These are phyloP conservation scores for Mycena olivaceomarginata DNA, from an alignment of 768 basidiomycete genomes.

Conservation along the genomic window DNA sequence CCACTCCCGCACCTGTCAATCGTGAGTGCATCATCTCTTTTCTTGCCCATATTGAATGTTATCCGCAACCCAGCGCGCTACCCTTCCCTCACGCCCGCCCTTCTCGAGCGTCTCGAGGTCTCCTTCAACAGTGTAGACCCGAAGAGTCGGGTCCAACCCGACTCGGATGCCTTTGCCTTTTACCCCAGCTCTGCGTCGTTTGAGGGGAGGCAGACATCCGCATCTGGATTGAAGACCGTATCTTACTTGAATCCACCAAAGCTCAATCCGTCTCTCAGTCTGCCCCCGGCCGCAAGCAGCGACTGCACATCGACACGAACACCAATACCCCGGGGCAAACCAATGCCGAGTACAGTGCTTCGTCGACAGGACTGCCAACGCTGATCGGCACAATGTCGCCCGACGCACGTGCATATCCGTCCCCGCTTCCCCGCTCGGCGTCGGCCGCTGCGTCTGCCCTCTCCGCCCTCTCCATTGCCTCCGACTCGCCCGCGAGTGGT, in stretches of 20 bases:
- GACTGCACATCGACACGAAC: constrained; percentile 27
- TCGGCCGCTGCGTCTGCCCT: not conserved
- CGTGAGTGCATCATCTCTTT: not conserved
- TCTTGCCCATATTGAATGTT: not conserved
- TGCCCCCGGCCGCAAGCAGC: not conserved
- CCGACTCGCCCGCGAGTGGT: not conserved
- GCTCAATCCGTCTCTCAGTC: not conserved
- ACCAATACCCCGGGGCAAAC: not conserved
- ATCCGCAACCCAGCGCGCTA: constrained; percentile 1
- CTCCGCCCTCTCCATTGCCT: not conserved
- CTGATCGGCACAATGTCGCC: constrained; percentile 35
- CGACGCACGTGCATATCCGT: constrained; percentile 5
- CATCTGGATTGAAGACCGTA: constrained; percentile 6
- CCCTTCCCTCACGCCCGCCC: constrained; percentile 13
- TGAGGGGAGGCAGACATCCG: not conserved
- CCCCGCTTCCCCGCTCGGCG: not conserved
- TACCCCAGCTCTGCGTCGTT: not conserved
- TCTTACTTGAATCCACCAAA: not conserved
- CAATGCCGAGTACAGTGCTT: not conserved
- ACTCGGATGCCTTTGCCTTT: no score
- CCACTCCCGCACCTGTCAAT: not conserved
- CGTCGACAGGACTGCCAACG: constrained; percentile 10
- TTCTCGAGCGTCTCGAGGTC: not conserved
- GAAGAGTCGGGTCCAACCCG: not conserved
- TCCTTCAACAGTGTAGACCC: not conserved